phyloP scores from a whole-genome alignment of 164 flowering plant species.

The Magnolia sinica region DNA sequence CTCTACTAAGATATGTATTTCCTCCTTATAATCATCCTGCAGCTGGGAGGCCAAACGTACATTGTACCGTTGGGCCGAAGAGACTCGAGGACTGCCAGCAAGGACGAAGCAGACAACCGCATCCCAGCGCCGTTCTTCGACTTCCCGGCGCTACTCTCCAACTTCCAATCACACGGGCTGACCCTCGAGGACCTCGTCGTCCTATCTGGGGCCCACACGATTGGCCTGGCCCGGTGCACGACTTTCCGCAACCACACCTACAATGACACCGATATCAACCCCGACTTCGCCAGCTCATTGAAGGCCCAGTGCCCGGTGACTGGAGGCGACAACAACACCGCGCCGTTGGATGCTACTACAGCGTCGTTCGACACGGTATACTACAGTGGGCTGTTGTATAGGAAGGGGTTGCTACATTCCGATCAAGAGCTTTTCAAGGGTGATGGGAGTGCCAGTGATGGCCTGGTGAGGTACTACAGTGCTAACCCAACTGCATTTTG shows the following conservation, averaged over 20 bases:
- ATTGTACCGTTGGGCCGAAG: conserved; percentile 31
- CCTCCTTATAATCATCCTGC: background rate
- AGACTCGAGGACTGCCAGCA: conserved; percentile 31
- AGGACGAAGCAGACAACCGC: conserved; percentile 20
- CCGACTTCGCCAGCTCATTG: background rate
- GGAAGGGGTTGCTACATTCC: conserved; percentile 32
- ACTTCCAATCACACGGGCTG: conserved; percentile 26
- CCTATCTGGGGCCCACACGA: conserved; percentile 32
- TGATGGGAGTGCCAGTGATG: conserved; percentile 16
- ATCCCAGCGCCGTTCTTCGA: conserved; percentile 26
- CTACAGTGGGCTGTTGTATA: conserved; percentile 17
- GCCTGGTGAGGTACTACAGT: conserved; percentile 24
- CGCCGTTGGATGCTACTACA: conserved; percentile 18
- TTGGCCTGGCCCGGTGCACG: conserved; percentile 29
- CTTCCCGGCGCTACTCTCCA: conserved; percentile 23
- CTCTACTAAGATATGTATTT: background rate
- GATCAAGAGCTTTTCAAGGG: conserved; percentile 32
- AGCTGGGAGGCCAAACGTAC: conserved; percentile 40
- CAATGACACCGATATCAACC: conserved; percentile 31
- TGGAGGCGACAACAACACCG: conserved; percentile 21
- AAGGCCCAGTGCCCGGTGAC: conserved; percentile 15
- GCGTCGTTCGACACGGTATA: conserved; percentile 20
- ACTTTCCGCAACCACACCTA: conserved; percentile 22
- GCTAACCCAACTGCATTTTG: conserved; percentile 10
- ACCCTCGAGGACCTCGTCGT: conserved; percentile 24